Base-by-base conservation (phyloP, 2,329 filamentous ascomycete species). In the Boeremia exigua region DNA sequence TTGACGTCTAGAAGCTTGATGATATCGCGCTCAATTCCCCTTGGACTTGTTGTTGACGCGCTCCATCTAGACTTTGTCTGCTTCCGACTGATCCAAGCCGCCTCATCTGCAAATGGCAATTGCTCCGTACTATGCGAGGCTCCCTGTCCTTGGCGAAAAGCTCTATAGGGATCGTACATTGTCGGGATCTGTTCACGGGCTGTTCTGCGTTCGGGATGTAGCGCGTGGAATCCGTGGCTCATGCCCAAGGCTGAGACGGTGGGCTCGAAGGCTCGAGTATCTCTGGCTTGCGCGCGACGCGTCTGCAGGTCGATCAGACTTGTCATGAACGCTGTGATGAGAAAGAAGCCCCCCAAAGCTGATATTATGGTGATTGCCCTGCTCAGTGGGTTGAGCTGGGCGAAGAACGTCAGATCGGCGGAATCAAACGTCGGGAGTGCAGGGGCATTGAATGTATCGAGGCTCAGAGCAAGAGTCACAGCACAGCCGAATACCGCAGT, bases 171-270 rank as follows among this genome's bases (percentile, higher is more conserved):
- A 38, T 64, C 65, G 51, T 66, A 62, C 9, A 67, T 48, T 1
- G 62, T 59, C 2, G 66, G 63, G 33, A 67, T 59, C 0, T 29
- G 39, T 3, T 49, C 33, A 6, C 40, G 46, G 12, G 36, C 39
- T 7, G 43, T 40, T 3, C 55, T 36, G 11, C 29, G 36, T 3
- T 25, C 28, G 0, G 65, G 63, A 7, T 47, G 28, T 1, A 60
- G 54, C 19, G 62, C 60, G 33, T 60, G 50, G 44, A 67, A 66
- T 2, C 61, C 67, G 33, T 66, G 59, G n/a, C 59, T 46, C 65
- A 68, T 68, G 19, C 65, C 65, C 17, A 69, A 38, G 10, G 59
- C 58, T 0, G 62, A 65, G 14, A 58, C 62, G 9, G 62, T 68
- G 27, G 67, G 67, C 43, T 69, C 67, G 46, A 69, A 69, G 3